Conservation (phyloP, 2,329 filamentous ascomycete species). For the Ophiostoma piceae region DNA sequence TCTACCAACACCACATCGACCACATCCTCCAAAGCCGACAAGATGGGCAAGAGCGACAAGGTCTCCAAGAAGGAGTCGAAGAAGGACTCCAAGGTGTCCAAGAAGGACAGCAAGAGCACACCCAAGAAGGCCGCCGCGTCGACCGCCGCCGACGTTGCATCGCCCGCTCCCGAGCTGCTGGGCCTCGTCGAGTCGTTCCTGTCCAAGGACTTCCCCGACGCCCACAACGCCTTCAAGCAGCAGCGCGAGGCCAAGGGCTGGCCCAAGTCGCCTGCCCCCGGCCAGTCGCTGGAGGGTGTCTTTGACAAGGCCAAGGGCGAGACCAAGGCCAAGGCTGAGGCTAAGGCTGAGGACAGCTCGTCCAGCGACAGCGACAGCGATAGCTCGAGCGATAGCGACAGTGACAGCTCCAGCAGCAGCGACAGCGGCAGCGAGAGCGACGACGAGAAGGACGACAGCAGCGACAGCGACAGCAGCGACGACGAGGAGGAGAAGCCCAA, state of each 20-base stretch:
- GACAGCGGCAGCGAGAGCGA: slow-evolving; percentile 32
- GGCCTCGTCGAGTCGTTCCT: slow-evolving; percentile 64
- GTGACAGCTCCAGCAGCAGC: slow-evolving; percentile 32
- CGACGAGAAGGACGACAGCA: slow-evolving; percentile 21
- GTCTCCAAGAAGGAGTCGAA: slow-evolving; percentile 26
- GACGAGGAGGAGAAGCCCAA: slow-evolving; percentile 9
- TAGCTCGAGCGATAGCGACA: slow-evolving; percentile 28
- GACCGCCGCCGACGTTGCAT: slow-evolving; percentile 23
- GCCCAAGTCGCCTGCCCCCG: slow-evolving; percentile 32
- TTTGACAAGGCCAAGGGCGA: slow-evolving; percentile 38
- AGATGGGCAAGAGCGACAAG: slow-evolving; percentile 26
- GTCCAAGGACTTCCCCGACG: slow-evolving; percentile 56
- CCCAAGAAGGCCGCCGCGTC: slow-evolving; percentile 24
- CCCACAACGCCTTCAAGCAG: slow-evolving; percentile 58
- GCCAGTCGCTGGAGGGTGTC: slow-evolving; percentile 44
- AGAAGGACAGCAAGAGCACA: slow-evolving; percentile 21
- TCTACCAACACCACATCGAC: background rate
- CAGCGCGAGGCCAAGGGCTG: slow-evolving; percentile 54
- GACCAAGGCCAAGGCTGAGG: background rate
- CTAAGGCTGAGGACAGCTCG: slow-evolving; percentile 16
- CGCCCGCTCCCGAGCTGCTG: slow-evolving; percentile 56
- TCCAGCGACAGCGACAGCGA: slow-evolving; percentile 32
- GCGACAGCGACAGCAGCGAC: slow-evolving; percentile 35
- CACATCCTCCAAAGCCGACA: background rate
- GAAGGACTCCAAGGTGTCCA: slow-evolving; percentile 22